A percentile compares a stretch with the other conserved stretches of the same genome.
Evolutionary conservation across 495 filamentous ascomycete species (phyloP).

Genomic region (Rostrohypoxylon terebratum): DNA sequence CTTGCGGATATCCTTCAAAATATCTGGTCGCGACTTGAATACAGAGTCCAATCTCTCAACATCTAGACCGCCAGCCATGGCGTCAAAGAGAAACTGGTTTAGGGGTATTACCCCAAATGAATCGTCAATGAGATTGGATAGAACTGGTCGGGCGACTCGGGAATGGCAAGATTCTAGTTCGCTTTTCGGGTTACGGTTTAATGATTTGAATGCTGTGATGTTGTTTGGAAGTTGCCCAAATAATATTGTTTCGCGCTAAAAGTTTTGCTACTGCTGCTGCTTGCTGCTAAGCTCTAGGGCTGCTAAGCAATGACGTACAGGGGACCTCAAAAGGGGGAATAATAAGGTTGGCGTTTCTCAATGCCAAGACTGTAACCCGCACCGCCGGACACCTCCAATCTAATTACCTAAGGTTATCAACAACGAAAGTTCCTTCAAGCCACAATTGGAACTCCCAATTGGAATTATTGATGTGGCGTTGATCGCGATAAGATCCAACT

Average conservation of each 20-base stretch:
- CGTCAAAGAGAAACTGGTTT: slow-evolving; percentile 6
- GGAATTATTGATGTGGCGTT: slow-evolving; percentile 10
- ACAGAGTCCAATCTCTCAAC: slow-evolving; percentile 55
- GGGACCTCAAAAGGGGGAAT: slow-evolving; percentile 10
- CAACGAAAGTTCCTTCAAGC: too few species aligned
- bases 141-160: background rate
- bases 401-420: too few species aligned
- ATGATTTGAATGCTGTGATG: background rate
- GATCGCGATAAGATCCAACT: background rate
- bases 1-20: slow-evolving; percentile 57
- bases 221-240: slow-evolving; percentile 10
- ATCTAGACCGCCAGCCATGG: slow-evolving; percentile 59
- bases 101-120: slow-evolving; percentile 16
- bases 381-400: background rate
- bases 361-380: slow-evolving; percentile 19
- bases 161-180: background rate
- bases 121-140: background rate
- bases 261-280: slow-evolving; percentile 9
- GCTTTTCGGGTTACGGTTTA: background rate
- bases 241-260: slow-evolving; percentile 16
- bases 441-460: too few species aligned
- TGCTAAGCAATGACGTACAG: slow-evolving; percentile 39
- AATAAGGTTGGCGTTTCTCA: background rate
- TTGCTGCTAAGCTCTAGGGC: background rate
- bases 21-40: slow-evolving; percentile 60